Percentiles rank a stretch among this genome's conserved stretches.
phyloP scores from a whole-genome alignment of 2,329 filamentous ascomycete species.

The Thielaviopsis populi region DNA sequence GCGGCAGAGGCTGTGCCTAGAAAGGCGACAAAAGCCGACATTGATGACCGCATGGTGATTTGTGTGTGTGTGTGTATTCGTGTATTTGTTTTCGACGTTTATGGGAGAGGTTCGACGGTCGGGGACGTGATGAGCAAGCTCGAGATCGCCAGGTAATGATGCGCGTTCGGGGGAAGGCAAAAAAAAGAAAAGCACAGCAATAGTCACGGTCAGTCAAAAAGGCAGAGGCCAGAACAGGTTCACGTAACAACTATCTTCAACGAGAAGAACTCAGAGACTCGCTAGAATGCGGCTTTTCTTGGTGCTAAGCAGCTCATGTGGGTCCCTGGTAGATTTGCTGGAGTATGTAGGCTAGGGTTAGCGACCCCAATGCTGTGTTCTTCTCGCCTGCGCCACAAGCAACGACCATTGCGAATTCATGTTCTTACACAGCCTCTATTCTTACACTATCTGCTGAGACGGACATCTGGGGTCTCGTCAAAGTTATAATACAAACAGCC shows the following conservation, averaged over 20 bases:
- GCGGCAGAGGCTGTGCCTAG: slow-evolving; percentile 10
- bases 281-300: slow-evolving; percentile 11
- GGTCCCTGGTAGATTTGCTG: not conserved
- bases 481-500: not conserved
- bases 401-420: not conserved
- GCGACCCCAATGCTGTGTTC: not conserved
- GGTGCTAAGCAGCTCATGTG: not conserved
- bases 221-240: not conserved
- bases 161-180: not conserved
- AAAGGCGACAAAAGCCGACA: slow-evolving; percentile 14
- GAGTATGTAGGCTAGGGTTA: not conserved
- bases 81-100: not conserved
- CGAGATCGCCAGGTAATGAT: not conserved
- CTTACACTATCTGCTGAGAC: not conserved
- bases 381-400: not conserved
- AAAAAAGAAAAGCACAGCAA: not conserved
- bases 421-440: not conserved
- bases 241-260: not conserved
- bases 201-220: not conserved
- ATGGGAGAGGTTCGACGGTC: not conserved
- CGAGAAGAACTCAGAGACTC: not conserved
- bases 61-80: too few species aligned
- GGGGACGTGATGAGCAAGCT: not conserved
- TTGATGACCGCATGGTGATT: slow-evolving; percentile 9
- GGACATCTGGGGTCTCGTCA: not conserved